Evolutionary conservation across 768 basidiomycete genomes (phyloP), one percentile per base, ranked within the genome.

Genomic region (Mycena haematopus): DNA sequence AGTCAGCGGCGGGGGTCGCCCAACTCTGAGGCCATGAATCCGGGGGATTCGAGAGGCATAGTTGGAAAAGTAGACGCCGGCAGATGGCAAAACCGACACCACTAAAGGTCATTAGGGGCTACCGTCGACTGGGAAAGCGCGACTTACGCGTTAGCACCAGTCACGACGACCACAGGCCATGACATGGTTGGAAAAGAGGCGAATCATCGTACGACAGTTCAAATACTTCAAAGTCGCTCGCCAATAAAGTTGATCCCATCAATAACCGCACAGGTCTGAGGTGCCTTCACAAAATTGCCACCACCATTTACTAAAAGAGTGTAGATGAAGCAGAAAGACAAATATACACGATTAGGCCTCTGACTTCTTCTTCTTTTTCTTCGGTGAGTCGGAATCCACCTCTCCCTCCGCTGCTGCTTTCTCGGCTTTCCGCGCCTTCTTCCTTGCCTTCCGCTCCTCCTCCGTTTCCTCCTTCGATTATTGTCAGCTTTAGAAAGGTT

Each of bases 41-140:
- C 14, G 80, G 75, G 6, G 85, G 84, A 59, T 70, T 71, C 15
- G 72, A 69, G 44, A 79, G 77, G n/a, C 84, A 84, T 19, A 94
- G 77, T 68, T 93, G 88, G 66, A 80, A 74, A 47, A 95, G 80
- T 8, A 95, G 81, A 50, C 93, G 88, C 63, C 89, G 85, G 76
- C 92, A 93, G 46, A 91, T 89, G 14, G 91, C 92, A 72, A 89
- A 91, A 17, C 93, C 93, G 19, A 95, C 82, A 58, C 93, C 93
- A 40, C 93, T 95, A 71, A 3, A 65, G 51, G 40, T 46, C 31
- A 3, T 59, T 56, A 63, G 60, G 59, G 31, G 42, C 40, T 56
- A 35, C 31, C 38, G 22, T 22, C 6, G 31, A 58, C 15, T 49
- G 33, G 29, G 46, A 44, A 21, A 53, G n/a, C 17, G 40, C 42